These are phyloP conservation scores for Apiotrichum montevideense DNA, from an alignment of 1,284 basidiomycete species.

Conservation along the genomic window DNA sequence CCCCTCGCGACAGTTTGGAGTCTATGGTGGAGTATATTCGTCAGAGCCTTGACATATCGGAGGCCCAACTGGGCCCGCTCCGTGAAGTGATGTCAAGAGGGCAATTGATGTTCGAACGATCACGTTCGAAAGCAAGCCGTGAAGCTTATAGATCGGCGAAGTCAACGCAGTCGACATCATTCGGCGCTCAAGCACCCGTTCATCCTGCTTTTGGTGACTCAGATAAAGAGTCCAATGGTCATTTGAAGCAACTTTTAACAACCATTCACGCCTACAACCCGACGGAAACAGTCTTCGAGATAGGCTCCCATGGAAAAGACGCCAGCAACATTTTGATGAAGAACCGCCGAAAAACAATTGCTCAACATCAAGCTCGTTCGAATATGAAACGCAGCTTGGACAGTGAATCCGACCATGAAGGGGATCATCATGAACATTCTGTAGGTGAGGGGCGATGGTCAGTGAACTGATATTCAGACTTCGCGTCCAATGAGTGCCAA, in stretches of 20 bases:
- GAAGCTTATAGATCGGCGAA: slow-evolving; percentile 57
- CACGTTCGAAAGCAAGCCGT: slow-evolving; percentile 79
- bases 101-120: slow-evolving; percentile 89
- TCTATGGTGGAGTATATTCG: slow-evolving; percentile 77
- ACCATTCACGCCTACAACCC: slow-evolving; percentile 78
- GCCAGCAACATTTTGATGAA: slow-evolving; percentile 76
- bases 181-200: not conserved
- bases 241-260: slow-evolving; percentile 53
- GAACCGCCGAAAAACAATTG: slow-evolving; percentile 55
- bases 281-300: slow-evolving; percentile 85
- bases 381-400: not conserved
- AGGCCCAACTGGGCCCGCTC: slow-evolving; percentile 65
- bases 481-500: not conserved
- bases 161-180: not conserved
- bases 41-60: slow-evolving; percentile 57
- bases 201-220: slow-evolving; percentile 7
- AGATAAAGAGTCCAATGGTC: slow-evolving; percentile 4
- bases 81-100: slow-evolving; percentile 84
- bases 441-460: not conserved
- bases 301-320: slow-evolving; percentile 67
- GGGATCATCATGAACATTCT: not conserved
- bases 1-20: slow-evolving; percentile 73
- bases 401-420: not conserved
- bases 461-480: not conserved
- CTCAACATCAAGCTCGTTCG: not conserved